Base-by-base conservation (phyloP, 2,329 filamentous ascomycete species). In the Pseudogymnoascus destructans region DNA sequence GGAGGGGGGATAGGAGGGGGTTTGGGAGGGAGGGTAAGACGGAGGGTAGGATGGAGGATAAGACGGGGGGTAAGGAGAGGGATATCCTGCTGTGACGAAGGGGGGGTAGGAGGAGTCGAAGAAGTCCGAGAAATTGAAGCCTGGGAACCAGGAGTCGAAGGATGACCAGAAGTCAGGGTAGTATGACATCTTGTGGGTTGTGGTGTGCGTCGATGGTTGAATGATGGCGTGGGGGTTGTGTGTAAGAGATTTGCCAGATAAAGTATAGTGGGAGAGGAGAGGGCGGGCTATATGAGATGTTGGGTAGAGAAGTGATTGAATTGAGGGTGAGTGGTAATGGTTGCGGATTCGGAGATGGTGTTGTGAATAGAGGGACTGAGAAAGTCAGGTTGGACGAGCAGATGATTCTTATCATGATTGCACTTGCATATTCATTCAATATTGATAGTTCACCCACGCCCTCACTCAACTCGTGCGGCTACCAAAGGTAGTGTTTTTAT, bases 401-500 rank as follows among this genome's bases (percentile, higher is more conserved):
- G n/a, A 52, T 49, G 40, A 23, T 30, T 9, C n/a, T 3, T 3
- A 15, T 11, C 9, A 5, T 11, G 8, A 4, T 30, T 30, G 46
- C 46, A 19, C 46, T 52, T 30, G 25, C 46, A 17, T 9, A 6
- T 17, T 17, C 42, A 17, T 52, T 30, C 25, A 2, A 10, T 27
- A 10, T 15, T 23, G 46, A 30, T 1, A 13, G 23, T 13, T 30
- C 25, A 19, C 19, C 23, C 23, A 19, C 4, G 15, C 13, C 30
- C 9, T 30, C 25, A 15, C 23, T 52, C 46, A 11, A 27, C 15
- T 11, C 25, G n/a, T 30, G 9, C 13, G 9, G 46, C 46, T 52
- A 52, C 46, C 46, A 52, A 27, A 13, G 46, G 46, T 52, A 52
- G 46, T 30, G 46, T 52, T 19, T 52, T 52, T 52, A 52, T 52